Evolutionary conservation across 2,329 filamentous ascomycete species (phyloP), one percentile per base, ranked within the genome.

Genomic region (Microcyclospora tardicrescens): DNA sequence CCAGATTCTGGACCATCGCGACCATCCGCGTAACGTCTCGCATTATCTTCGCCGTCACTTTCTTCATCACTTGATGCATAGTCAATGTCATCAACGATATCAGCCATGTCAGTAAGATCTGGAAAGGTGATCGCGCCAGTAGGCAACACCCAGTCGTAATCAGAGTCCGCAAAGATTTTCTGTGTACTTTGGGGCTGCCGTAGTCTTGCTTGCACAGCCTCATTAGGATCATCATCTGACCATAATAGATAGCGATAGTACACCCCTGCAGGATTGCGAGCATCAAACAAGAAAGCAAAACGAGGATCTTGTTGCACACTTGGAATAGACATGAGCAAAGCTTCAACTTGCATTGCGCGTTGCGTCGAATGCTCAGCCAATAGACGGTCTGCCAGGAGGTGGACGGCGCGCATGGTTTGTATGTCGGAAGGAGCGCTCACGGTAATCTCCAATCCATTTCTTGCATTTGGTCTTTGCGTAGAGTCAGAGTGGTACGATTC

Each of bases 221-320:
- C 65, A 1, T 70, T 69, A 4, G 79, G 34, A 6, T 49, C 46
- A 10, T 53, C 45, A 3, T 49, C 45, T 10, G 38, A 79, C 83
- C 87, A 95, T 33, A 96, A 56, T 33, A 84, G 77, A 82, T 85
- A 96, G 33, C 91, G 78, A 60, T 96, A 96, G 73, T 87, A 98
- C 12, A 93, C 74, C 12, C 81, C 89, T 16, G 77, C 86, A 45
- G 72, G 68, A 53, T 79, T 87, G 47, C 79, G 73, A 14, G 86
- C 73, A 58, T 96, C 81, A 79, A 84, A 98, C 5, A 98, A 68
- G 83, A 87, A 98, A 0, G 86, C 82, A 78, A 89, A 96, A 48
- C 81, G 86, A 58, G 93, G 84, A 43, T 94, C 84, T 31, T 71
- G 73, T 56, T 93, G 84, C 1, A 96, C 81, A 39, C 86, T 77